Base-by-base conservation (phyloP, 1,139 yeast species). In the Pichia terricola region DNA sequence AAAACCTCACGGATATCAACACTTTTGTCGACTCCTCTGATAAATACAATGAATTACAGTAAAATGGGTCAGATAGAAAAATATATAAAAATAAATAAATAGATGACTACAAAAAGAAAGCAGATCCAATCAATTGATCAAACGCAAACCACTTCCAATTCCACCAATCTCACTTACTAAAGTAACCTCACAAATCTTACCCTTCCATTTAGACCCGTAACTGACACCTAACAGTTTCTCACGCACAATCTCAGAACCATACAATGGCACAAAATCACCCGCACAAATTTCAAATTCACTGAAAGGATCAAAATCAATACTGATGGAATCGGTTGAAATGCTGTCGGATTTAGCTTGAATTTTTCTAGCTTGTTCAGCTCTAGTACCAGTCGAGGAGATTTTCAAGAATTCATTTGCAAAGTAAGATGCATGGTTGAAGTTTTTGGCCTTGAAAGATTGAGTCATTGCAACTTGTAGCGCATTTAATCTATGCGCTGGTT, bases 401-500 rank as follows among this genome's bases (percentile, higher is more conserved):
- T 77, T 73, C 59, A 94, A 70, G 58, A 85, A 81, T 64, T 87
- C 89, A 33, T 75, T 72, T 1, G 98, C 98, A 70, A 94, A 94
- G 59, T 80, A 80, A 7, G 95, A 79, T 1, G 98, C 96, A 53
- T 86, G 77, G 7, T 89, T 83, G 66, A 67, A 89, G 66, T 94
- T 91, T 64, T 88, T 88, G 62, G 82, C 73, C 60, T 84, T 85
- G 72, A 85, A 87, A 34, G 94, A 79, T 67, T 86, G 94, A 42
- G 85, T 79, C 94, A 91, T 85, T 36, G 99, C 98, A 48, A 88
- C 95, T 62, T 87, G 94, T 56, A 88, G 72, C 9, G 98, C 96
- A 59, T 88, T 82, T 44, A 83, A 75, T 50, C 81, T 78, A 64
- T 94, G 98, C 5, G 82, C 81, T 39, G 85, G 80, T 54, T 85